Base-by-base conservation (phyloP, 2,329 filamentous ascomycete species). In the Fusarium multiceps region DNA sequence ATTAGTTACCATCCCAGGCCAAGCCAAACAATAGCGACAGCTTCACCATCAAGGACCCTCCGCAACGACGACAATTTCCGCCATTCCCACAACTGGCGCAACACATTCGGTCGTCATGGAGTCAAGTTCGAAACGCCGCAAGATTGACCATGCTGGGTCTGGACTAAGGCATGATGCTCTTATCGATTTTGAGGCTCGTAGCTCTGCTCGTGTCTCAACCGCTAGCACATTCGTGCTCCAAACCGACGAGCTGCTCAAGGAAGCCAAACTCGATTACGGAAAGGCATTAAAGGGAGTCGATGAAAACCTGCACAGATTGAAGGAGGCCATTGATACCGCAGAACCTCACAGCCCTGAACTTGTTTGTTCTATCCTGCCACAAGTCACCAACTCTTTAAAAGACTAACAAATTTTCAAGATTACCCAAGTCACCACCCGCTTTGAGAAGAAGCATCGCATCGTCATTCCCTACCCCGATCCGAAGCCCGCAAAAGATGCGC, bases 391-490 rank as follows among this genome's bases (percentile, higher is more conserved):
- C 25, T 11, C 32, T 54, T 18, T 8, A 27, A 34, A 27, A 37
- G 37, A 54, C 69, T 75, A 67, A 77, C 43, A 40, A 21, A 43
- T n/a, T 51, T 63, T 49, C 46, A 70, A 93, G 91, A 86, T 96
- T 55, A 72, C 81, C 34, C 89, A 96, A 72, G 93, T 93, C 11
- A 84, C 84, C 0, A 84, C 90, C 76, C 88, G 86, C 65, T 86
- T 93, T 73, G 88, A 92, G 72, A 91, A 89, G 78, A 85, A 85
- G 42, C 85, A 90, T 75, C 88, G 88, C 50, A 86, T 97, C 61
- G 80, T 83, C n/a, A 87, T 97, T 49, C 96, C 96, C 1, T 98
- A 93, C 76, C 93, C 95, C 18, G 86, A 91, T n/a, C 94, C 94
- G 20, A 89, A 85, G 53, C 94, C 95, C 3, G 83, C 88, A 13